phyloP scores from a whole-genome alignment of 768 basidiomycete species.

The Guyanaporus albipodus region DNA sequence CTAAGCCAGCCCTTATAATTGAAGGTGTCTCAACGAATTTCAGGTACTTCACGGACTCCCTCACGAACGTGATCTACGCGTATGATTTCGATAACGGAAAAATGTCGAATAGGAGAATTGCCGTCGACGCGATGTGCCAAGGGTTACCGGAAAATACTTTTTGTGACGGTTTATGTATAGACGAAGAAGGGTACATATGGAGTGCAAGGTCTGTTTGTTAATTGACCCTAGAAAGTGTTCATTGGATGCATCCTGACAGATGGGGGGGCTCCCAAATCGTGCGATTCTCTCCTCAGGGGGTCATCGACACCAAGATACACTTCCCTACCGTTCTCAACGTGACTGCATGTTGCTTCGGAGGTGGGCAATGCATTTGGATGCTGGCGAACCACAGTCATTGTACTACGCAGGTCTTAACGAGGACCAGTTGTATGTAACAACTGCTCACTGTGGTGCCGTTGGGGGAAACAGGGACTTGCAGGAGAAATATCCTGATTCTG shows the following conservation, averaged over 20 bases:
- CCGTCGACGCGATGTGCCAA: slow-evolving; percentile 52
- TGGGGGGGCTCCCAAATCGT: slow-evolving; percentile 63
- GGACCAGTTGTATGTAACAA: slow-evolving; percentile 57
- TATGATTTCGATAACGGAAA: slow-evolving; percentile 52
- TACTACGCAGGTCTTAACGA: slow-evolving; percentile 46
- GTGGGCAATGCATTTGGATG: slow-evolving; percentile 10
- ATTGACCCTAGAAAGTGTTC: slow-evolving; percentile 3
- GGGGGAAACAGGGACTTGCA: slow-evolving; percentile 46
- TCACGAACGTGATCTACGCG: slow-evolving; percentile 60
- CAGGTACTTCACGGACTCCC: slow-evolving; percentile 70
- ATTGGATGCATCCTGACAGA: slow-evolving; percentile 29
- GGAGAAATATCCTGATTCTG: slow-evolving; percentile 33
- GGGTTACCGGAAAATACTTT: slow-evolving; percentile 49
- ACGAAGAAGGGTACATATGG: slow-evolving; percentile 62
- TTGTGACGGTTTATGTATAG: slow-evolving; percentile 66
- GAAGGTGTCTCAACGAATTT: slow-evolving; percentile 4
- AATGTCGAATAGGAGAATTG: slow-evolving; percentile 51
- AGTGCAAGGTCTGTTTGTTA: slow-evolving; percentile 42
- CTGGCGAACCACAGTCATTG: background rate
- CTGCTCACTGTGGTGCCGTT: slow-evolving; percentile 53
- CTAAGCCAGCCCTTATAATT: background rate
- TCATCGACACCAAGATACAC: slow-evolving; percentile 50
- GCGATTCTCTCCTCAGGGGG: slow-evolving; percentile 51
- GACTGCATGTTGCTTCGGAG: slow-evolving; percentile 67
- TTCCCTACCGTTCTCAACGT: slow-evolving; percentile 63